phyloP scores from a whole-genome alignment of 257 asterid species.

The Plantago major region DNA sequence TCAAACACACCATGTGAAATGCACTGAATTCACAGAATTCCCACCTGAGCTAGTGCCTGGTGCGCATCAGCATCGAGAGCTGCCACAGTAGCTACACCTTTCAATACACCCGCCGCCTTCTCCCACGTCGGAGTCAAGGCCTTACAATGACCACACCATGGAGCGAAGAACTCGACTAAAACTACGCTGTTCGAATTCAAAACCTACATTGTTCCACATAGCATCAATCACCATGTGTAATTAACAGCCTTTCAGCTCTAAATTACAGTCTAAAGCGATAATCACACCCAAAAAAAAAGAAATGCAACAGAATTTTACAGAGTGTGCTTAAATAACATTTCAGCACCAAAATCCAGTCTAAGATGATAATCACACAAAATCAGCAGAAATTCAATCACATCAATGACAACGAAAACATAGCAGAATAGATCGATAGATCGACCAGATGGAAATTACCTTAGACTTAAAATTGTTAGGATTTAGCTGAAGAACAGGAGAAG shows the following conservation, averaged over 20 bases:
- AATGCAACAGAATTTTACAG: too few relatives aligned
- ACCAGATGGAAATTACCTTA: slow-evolving; percentile 42
- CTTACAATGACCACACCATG: slow-evolving; percentile 98
- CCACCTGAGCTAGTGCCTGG: slow-evolving; percentile 91
- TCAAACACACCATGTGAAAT: neutral
- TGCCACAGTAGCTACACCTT: slow-evolving; percentile 89
- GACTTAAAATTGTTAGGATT: slow-evolving; percentile 88
- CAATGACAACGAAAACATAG: too few relatives aligned
- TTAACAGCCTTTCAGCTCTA: neutral
- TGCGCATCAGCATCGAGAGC: slow-evolving; percentile 98
- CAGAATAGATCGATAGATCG: too few relatives aligned
- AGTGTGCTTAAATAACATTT: neutral
- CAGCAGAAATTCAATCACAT: too few relatives aligned
- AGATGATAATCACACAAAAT: too few relatives aligned
- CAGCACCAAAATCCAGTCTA: too few relatives aligned
- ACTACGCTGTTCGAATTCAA: slow-evolving; percentile 79
- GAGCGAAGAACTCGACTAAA: slow-evolving; percentile 88
- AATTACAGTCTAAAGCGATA: too few relatives aligned
- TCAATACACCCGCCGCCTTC: slow-evolving; percentile 77
- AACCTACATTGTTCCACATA: slow-evolving; percentile 47
- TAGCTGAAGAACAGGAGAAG: slow-evolving; percentile 89
- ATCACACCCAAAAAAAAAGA: too few relatives aligned
- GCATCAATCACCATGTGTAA: neutral
- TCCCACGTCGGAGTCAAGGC: slow-evolving; percentile 91
- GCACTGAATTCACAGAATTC: neutral